Base-by-base conservation (phyloP, 2,329 filamentous ascomycete species). In the Phyllosticta ampelicida region DNA sequence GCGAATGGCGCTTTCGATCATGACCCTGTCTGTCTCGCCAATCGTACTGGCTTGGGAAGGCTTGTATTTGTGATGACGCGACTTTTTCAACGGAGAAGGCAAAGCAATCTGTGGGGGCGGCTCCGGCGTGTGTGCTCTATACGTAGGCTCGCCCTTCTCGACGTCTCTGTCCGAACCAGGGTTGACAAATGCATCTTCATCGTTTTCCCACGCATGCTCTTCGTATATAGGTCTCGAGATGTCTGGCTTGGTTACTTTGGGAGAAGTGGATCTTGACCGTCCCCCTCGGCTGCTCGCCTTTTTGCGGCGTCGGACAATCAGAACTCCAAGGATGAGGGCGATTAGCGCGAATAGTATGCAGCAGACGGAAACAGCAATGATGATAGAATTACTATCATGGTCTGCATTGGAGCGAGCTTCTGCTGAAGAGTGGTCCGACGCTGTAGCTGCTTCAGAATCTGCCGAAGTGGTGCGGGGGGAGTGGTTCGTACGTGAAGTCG, bases 191-290 rank as follows among this genome's bases (percentile, higher is more conserved):
- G 54, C 48, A 16, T 30, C 57, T 16, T 65, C 3, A 57, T 62
- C 51, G 60, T 69, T 58, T 59, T 66, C 59, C 64, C 65, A 65
- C 48, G 66, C 55, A 20, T 68, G 65, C 1, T 65, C 63, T 10
- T 68, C 67, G 5, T 67, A 62, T n/a, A 71, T 71, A n/a, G 75
- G 74, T 36, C 71, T 65, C 9, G 73, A 75, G 19, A 77, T 75
- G 5, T 71, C 65, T 2, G 67, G 65, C 53, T 65, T 68, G 13
- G 61, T 55, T 11, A 54, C 23, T 9, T 28, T 55, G 6, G 57
- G 53, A 10, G 53, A 58, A 18, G 18, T 19, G 1, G 55, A 44
- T 19, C 55, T n/a, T 48, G 36, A 44, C 8, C 36, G 36, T 44
- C 16, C 36, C n/a, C 16, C 36, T n/a, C 36, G 16, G 36, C 36